Conservation (phyloP, 2,329 filamentous ascomycete species). For the Chaetoscypha palmicola region DNA sequence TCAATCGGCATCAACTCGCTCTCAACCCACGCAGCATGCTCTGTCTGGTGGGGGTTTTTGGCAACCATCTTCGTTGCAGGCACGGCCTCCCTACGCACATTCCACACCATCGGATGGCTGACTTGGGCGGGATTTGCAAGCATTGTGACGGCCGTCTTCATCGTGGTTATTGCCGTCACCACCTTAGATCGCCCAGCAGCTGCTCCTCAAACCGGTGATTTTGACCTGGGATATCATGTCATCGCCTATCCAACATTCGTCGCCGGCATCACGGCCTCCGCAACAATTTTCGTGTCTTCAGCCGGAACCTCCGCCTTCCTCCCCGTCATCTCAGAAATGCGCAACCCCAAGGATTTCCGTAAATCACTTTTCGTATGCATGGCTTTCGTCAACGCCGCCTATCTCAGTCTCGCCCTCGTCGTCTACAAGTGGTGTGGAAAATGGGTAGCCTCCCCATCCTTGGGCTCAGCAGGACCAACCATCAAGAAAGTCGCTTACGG, state of each 20-base stretch:
- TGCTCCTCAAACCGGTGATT: constrained; percentile 51
- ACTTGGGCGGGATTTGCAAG: constrained; percentile 54
- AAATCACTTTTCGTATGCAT: constrained; percentile 55
- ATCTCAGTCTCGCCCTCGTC: constrained; percentile 48
- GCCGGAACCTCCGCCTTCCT: constrained; percentile 55
- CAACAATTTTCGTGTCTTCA: constrained; percentile 53
- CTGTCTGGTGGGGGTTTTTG: constrained; percentile 49
- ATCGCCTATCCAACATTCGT: constrained; percentile 52
- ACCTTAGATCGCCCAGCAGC: constrained; percentile 50
- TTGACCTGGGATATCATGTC: constrained; percentile 50
- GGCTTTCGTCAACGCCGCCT: constrained; percentile 48
- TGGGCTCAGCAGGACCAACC: constrained; percentile 51
- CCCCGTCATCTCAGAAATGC: constrained; percentile 61
- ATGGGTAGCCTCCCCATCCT: constrained; percentile 55
- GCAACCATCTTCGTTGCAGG: constrained; percentile 43
- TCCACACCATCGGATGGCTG: constrained; percentile 54
- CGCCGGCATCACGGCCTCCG: constrained; percentile 49
- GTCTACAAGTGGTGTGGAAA: constrained; percentile 53
- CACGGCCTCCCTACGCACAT: constrained; percentile 48
- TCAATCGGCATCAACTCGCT: constrained; percentile 54
- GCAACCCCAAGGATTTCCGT: constrained; percentile 48
- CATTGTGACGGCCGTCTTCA: constrained; percentile 51
- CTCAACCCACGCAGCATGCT: constrained; percentile 50
- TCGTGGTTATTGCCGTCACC: constrained; percentile 48
- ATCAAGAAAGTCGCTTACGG: constrained; percentile 58